These are phyloP conservation scores for Candida neerlandica DNA, from an alignment of 1,139 yeast genomes.

Conservation along the genomic window DNA sequence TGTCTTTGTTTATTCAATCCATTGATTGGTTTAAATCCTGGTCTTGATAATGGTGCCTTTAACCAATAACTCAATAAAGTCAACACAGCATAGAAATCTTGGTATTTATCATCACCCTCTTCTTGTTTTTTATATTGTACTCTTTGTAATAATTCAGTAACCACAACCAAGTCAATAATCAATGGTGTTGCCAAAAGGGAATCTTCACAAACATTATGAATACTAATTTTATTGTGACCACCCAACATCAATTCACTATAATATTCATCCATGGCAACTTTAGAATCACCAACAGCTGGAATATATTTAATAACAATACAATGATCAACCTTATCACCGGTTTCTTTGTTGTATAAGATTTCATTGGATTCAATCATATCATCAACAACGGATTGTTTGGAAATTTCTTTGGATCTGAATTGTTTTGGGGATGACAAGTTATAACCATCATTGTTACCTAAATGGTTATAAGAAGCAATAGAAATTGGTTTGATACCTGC, in stretches of 20 bases:
- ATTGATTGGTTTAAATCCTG: conserved; percentile 87
- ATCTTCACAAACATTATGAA: conserved; percentile 96
- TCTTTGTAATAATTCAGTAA: conserved; percentile 88
- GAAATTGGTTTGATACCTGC: conserved; percentile 96
- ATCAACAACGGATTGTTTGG: conserved; percentile 90
- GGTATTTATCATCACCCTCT: conserved; percentile 47
- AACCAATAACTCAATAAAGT: conserved; percentile 93
- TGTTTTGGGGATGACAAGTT: conserved; percentile 90
- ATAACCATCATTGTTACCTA: conserved; percentile 96
- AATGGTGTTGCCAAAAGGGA: conserved; percentile 93
- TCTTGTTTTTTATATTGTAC: conserved; percentile 64
- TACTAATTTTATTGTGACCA: conserved; percentile 91
- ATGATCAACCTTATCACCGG: conserved; percentile 83
- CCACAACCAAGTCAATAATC: conserved; percentile 86
- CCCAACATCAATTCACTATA: conserved; percentile 96
- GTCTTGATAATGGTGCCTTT: conserved; percentile 92
- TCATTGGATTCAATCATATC: conserved; percentile 91
- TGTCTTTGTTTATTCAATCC: conserved; percentile 94
- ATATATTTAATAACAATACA: conserved; percentile 94
- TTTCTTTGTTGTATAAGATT: conserved; percentile 79
- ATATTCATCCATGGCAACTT: conserved; percentile 98
- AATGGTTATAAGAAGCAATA: conserved; percentile 92
- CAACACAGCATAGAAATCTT: conserved; percentile 80
- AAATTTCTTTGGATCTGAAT: conserved; percentile 93
- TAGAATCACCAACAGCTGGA: conserved; percentile 93